phyloP scores from a whole-genome alignment of 805 yeast genomes.

The Yamadazyma scolyti region DNA sequence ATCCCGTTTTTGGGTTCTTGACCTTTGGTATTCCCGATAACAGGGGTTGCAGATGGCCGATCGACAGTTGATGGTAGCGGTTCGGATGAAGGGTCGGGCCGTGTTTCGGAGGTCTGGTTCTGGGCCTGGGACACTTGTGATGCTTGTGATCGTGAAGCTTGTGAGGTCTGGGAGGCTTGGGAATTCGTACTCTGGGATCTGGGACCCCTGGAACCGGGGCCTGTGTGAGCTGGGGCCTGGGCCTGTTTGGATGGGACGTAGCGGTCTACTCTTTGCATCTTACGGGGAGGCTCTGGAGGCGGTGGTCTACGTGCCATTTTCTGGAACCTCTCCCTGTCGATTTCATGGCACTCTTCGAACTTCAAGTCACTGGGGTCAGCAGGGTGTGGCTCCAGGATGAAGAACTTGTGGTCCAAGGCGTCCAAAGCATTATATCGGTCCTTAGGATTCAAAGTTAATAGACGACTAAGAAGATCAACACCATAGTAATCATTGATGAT shows the following conservation, averaged over 20 bases:
- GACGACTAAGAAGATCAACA: conserved; percentile 52
- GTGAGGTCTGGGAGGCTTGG: no score
- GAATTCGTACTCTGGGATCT: no score
- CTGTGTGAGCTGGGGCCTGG: no score
- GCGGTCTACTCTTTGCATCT: no score
- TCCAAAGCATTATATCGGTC: conserved; percentile 74
- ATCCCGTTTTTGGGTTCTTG: conserved; percentile 1
- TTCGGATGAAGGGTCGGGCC: no score
- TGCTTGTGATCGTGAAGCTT: no score
- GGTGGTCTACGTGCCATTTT: conserved; percentile 27
- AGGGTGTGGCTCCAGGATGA: conserved; percentile 65
- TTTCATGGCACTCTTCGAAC: conserved; percentile 86
- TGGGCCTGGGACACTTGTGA: no score
- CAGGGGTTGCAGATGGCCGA: background rate
- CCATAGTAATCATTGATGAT: conserved; percentile 44
- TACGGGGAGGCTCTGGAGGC: conserved; percentile 1
- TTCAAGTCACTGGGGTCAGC: conserved; percentile 48
- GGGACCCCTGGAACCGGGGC: no score
- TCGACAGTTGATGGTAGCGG: no score
- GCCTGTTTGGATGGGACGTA: no score
- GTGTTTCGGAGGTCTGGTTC: no score
- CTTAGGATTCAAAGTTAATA: conserved; percentile 68
- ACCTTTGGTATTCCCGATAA: background rate
- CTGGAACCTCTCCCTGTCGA: conserved; percentile 63
- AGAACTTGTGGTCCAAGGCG: conserved; percentile 70